Evolutionary conservation across 257 asterid species (phyloP).

Genomic region (Solanum sitiens): DNA sequence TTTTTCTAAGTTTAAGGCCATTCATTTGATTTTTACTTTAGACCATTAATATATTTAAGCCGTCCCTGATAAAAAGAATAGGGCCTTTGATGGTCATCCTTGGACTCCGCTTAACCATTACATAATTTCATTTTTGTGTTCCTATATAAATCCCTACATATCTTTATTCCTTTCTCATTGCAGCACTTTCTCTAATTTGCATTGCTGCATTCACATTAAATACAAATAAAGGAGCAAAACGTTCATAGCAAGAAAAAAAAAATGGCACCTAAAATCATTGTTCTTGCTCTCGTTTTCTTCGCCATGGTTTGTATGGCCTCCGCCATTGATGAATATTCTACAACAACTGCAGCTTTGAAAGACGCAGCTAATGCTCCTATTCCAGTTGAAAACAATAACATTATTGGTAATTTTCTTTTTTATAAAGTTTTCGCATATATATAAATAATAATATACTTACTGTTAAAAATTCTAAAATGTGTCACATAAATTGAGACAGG

Average conservation of each 20-base stretch:
- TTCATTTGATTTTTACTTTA: no score
- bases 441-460: no score
- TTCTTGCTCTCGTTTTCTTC: slow-evolving; percentile 41
- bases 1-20: no score
- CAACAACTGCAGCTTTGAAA: not conserved
- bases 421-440: not conserved
- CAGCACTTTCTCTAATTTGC: not conserved
- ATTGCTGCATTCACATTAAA: not conserved
- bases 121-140: not conserved
- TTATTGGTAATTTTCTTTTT: slow-evolving; percentile 8
- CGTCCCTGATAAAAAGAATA: not conserved
- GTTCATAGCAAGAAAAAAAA: not conserved
- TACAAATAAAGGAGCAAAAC: not conserved
- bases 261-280: slow-evolving; percentile 18
- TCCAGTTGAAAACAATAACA: not conserved
- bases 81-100: not conserved
- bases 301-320: slow-evolving; percentile 30
- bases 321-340: not conserved
- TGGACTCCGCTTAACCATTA: not conserved
- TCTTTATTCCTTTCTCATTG: not conserved
- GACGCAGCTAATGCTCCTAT: not conserved
- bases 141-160: not conserved
- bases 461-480: not conserved
- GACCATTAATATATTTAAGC: no score
- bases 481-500: not conserved